A percentile compares a stretch with the other conserved stretches of the same genome.
These are phyloP conservation scores for Moniliophthora roreri DNA, from an alignment of 1,284 basidiomycete genomes.

Conservation along the genomic window DNA sequence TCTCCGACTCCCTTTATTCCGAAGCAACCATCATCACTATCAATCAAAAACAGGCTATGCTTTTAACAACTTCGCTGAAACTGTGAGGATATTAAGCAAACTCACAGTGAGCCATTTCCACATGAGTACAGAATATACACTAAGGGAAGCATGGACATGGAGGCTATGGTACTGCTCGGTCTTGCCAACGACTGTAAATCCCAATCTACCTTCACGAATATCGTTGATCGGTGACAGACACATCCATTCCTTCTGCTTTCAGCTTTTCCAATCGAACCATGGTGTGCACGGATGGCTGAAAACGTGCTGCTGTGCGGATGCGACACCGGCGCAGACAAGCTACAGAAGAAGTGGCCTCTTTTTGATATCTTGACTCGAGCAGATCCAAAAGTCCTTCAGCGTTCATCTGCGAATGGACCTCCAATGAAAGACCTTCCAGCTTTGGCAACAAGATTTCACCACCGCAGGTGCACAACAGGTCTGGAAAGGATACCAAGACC, in stretches of 20 bases:
- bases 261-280: background rate
- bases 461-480: background rate
- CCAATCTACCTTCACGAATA: background rate
- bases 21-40: too few relatives aligned
- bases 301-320: background rate
- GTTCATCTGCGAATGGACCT: background rate
- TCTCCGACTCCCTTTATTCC: too few relatives aligned
- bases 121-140: too few relatives aligned
- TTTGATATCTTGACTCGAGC: background rate
- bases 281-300: background rate
- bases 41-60: too few relatives aligned
- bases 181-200: too few relatives aligned
- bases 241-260: conserved; percentile 1
- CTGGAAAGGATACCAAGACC: background rate
- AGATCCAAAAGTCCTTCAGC: background rate
- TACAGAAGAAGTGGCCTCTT: background rate
- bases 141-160: too few relatives aligned
- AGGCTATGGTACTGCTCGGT: too few relatives aligned
- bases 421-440: background rate
- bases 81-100: too few relatives aligned
- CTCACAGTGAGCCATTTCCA: too few relatives aligned
- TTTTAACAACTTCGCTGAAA: too few relatives aligned
- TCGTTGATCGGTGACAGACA: conserved; percentile 1
- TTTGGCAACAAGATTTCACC: background rate
- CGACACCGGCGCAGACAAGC: background rate